Percentiles rank a stretch among this genome's conserved stretches.
These are phyloP conservation scores for Simplicillium aogashimaense DNA, from an alignment of 2,329 filamentous ascomycete genomes.

Conservation along the genomic window DNA sequence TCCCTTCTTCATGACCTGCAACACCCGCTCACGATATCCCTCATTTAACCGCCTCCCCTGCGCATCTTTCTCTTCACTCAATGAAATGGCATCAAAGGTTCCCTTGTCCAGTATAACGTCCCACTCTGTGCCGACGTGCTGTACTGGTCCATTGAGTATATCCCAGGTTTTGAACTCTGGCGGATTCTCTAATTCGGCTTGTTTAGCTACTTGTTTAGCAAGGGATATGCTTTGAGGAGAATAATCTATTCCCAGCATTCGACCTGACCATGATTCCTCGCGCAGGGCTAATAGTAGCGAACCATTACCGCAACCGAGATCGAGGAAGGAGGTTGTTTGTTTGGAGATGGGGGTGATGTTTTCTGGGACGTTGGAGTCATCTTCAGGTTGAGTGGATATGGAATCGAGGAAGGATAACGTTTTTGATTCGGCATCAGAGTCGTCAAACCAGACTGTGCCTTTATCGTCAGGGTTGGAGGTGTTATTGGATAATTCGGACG, in stretches of 20 bases:
- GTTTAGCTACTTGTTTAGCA: constrained; percentile 51
- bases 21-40: constrained; percentile 61
- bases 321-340: constrained; percentile 55
- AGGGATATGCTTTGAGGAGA: constrained; percentile 64
- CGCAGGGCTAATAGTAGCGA: constrained; percentile 78
- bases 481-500: constrained; percentile 61
- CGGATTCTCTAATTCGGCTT: constrained; percentile 7
- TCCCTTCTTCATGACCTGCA: constrained; percentile 56
- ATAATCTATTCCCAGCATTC: constrained; percentile 84
- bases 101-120: constrained; percentile 96
- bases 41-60: constrained; percentile 57
- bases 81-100: constrained; percentile 88
- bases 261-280: constrained; percentile 52
- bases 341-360: constrained; percentile 9
- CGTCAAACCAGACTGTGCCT: constrained; percentile 94
- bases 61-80: constrained; percentile 48
- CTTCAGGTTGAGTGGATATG: constrained; percentile 12
- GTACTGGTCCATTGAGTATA: constrained; percentile 37
- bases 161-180: constrained; percentile 49
- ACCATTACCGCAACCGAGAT: constrained; percentile 91
- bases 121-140: constrained; percentile 38
- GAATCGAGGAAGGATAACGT: constrained; percentile 56
- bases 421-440: constrained; percentile 78
- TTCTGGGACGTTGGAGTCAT: constrained; percentile 13
- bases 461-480: constrained; percentile 63